Evolutionary conservation across 2,329 filamentous ascomycete species (phyloP).

Genomic region (Tolypocladium sp.): DNA sequence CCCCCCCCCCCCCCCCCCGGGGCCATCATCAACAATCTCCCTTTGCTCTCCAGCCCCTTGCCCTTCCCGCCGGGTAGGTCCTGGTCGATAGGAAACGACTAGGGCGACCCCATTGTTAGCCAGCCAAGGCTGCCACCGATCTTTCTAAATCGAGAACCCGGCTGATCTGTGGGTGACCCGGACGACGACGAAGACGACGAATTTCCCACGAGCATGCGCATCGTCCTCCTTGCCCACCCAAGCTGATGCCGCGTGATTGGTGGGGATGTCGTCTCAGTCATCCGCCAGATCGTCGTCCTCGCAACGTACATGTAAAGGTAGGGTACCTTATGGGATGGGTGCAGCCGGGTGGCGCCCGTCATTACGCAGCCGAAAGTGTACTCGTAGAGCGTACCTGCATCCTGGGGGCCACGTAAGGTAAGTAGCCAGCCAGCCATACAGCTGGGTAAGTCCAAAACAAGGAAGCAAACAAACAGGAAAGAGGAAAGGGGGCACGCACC

Average conservation of each 20-base stretch:
- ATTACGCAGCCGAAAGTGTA: not conserved
- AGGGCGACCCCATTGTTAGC: not conserved
- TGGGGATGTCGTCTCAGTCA: conserved; percentile 1
- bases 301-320: not conserved
- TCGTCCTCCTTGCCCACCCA: not conserved
- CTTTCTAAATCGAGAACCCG: not conserved
- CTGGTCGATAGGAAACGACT: not conserved
- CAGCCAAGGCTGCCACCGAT: not conserved
- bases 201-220: not conserved
- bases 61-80: not conserved
- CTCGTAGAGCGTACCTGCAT: not conserved
- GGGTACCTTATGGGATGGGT: not conserved
- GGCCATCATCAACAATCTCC: not conserved
- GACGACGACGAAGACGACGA: not conserved
- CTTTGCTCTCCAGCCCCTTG: not conserved
- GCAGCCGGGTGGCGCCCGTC: conserved; percentile 1
- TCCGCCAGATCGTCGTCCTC: not conserved
- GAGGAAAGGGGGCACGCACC: not conserved
- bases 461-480: not conserved
- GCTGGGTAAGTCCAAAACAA: not conserved
- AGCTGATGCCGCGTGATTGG: not conserved
- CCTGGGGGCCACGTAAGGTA: not conserved
- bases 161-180: not conserved
- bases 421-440: not conserved
- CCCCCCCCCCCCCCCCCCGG: not conserved